Evolutionary conservation across 306 rosid species (phyloP).

Genomic region (Dryas octopetala): DNA sequence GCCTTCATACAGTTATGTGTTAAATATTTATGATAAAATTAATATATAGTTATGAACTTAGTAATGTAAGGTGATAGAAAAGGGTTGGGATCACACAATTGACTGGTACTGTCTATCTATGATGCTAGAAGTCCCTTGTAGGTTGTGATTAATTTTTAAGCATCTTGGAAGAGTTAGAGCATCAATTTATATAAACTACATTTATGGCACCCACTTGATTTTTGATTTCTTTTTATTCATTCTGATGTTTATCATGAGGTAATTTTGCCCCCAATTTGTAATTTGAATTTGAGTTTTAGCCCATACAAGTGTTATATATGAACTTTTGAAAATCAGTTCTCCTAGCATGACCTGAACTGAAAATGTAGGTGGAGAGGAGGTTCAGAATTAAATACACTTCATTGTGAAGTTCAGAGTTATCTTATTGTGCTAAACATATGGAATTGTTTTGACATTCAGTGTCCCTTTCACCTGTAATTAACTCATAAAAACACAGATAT

Average conservation of each 20-base stretch:
- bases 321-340: background rate
- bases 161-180: constrained; percentile 3
- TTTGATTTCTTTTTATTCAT: background rate
- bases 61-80: constrained; percentile 3
- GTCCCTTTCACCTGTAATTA: background rate
- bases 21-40: constrained; percentile 1
- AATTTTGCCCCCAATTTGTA: background rate
- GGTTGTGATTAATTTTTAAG: background rate
- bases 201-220: constrained; percentile 3
- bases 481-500: background rate
- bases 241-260: background rate
- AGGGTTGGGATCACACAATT: constrained; percentile 6
- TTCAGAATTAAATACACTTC: background rate
- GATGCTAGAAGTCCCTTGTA: background rate
- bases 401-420: background rate
- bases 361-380: background rate
- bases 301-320: background rate
- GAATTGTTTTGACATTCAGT: background rate
- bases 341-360: background rate
- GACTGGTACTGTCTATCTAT: constrained; percentile 8
- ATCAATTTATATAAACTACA: background rate
- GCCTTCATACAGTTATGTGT: constrained; percentile 4
- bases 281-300: constrained; percentile 6
- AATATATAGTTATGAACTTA: background rate
- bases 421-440: background rate